A percentile compares a stretch with the other conserved stretches of the same genome.
These are phyloP conservation scores for Skeletonema menzelii DNA, from an alignment of 108 stramenopile genomes.

Conservation along the genomic window DNA sequence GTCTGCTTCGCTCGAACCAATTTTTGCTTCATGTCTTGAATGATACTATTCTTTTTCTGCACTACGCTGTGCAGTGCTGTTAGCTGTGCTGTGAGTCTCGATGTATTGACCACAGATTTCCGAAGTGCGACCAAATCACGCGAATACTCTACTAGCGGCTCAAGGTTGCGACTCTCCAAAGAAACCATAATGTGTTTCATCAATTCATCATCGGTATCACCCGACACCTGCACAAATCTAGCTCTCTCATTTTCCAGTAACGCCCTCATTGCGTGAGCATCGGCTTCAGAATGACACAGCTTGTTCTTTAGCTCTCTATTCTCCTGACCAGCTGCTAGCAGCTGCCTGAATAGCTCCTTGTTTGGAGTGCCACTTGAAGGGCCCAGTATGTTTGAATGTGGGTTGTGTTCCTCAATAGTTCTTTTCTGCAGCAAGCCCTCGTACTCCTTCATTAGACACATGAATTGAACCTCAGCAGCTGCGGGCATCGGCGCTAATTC, in stretches of 20 bases:
- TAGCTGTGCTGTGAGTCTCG: slow-evolving; percentile 23
- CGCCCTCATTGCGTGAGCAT: neutral
- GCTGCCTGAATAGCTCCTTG: neutral
- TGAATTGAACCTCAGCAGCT: slow-evolving; percentile 27
- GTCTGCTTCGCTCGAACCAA: slow-evolving; percentile 7
- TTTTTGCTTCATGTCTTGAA: slow-evolving; percentile 9
- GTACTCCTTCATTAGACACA: slow-evolving; percentile 18
- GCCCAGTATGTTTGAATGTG: neutral
- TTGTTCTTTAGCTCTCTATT: neutral
- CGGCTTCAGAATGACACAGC: neutral
- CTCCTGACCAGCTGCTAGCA: neutral
- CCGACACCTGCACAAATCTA: neutral
- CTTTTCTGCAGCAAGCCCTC: slow-evolving; percentile 5
- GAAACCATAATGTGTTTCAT: neutral
- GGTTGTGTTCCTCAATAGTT: neutral
- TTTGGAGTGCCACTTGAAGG: neutral
- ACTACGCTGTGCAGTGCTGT: slow-evolving; percentile 25
- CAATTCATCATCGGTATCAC: neutral
- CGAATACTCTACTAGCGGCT: slow-evolving; percentile 7
- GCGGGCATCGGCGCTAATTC: slow-evolving; percentile 17
- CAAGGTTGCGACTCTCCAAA: slow-evolving; percentile 8
- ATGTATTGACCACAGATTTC: neutral
- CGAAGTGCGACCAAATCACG: slow-evolving; percentile 20
- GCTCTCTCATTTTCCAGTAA: neutral
- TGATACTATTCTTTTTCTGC: slow-evolving; percentile 23